Conservation (phyloP, 2,329 filamentous ascomycete genomes). For the Paecilomyces formosus region DNA sequence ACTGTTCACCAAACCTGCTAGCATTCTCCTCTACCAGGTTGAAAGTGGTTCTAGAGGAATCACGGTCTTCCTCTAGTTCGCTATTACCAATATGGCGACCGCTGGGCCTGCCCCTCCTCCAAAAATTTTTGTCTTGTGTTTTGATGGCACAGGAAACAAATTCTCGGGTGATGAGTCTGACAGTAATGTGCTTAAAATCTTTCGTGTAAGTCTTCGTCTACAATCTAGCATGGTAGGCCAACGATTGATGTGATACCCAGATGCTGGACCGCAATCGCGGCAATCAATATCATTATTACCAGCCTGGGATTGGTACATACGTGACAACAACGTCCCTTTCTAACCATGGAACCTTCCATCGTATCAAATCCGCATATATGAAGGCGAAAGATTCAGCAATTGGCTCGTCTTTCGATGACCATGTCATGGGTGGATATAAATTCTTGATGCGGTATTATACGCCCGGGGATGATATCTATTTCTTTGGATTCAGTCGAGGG, state of each 20-base stretch:
- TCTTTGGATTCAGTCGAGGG: conserved; percentile 68
- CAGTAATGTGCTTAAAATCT: conserved; percentile 42
- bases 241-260: conserved; percentile 6
- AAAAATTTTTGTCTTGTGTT: conserved; percentile 36
- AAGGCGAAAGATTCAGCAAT: conserved; percentile 60
- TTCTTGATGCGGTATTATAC: conserved; percentile 70
- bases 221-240: background rate
- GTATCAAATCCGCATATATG: conserved; percentile 47
- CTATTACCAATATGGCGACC: conserved; percentile 12
- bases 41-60: background rate
- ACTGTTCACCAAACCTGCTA: background rate
- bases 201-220: conserved; percentile 25
- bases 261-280: conserved; percentile 35
- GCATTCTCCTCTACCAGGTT: background rate
- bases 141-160: conserved; percentile 39
- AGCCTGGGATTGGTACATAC: conserved; percentile 40
- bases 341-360: conserved; percentile 25
- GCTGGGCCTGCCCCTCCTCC: conserved; percentile 14
- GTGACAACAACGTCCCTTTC: conserved; percentile 28
- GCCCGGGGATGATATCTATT: conserved; percentile 54
- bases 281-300: conserved; percentile 36
- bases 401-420: conserved; percentile 71
- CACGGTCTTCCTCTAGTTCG: background rate
- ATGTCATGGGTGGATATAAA: conserved; percentile 76
- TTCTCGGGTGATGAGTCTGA: conserved; percentile 37